phyloP scores from a whole-genome alignment of 768 basidiomycete species.

The Termitomyces sp. region DNA sequence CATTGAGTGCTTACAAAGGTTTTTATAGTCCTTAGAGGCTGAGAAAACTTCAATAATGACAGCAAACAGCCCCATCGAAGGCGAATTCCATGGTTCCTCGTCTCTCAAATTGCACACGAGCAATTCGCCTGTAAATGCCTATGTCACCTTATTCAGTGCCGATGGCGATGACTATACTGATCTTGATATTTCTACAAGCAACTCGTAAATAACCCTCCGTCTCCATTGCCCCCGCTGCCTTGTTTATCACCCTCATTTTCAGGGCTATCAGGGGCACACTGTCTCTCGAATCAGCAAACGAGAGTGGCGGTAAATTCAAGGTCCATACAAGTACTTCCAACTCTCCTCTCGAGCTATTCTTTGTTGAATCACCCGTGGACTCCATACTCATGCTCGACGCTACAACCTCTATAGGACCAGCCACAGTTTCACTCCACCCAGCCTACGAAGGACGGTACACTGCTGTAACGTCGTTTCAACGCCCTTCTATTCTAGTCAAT shows the following conservation, averaged over 20 bases:
- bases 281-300: slow-evolving; percentile 6
- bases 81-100: slow-evolving; percentile 34
- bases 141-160: slow-evolving; percentile 33
- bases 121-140: slow-evolving; percentile 35
- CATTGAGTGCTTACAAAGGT: neutral
- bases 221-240: neutral
- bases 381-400: slow-evolving; percentile 15
- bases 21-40: slow-evolving; percentile 26
- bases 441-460: slow-evolving; percentile 17
- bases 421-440: slow-evolving; percentile 11
- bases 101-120: slow-evolving; percentile 29
- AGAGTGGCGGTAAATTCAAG: slow-evolving; percentile 15
- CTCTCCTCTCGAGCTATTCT: slow-evolving; percentile 5
- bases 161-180: slow-evolving; percentile 19
- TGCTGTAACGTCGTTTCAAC: slow-evolving; percentile 6
- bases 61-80: slow-evolving; percentile 40
- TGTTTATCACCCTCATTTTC: neutral
- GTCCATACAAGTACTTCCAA: slow-evolving; percentile 9
- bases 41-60: slow-evolving; percentile 25
- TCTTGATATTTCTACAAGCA: slow-evolving; percentile 24
- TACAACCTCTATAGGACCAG: slow-evolving; percentile 10
- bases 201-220: slow-evolving; percentile 30
- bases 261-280: slow-evolving; percentile 7
- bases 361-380: slow-evolving; percentile 14
- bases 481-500: neutral